Evolutionary conservation across 2,329 filamentous ascomycete species (phyloP), one percentile per base, ranked within the genome.

Genomic region (Cryphonectria carpinicola): DNA sequence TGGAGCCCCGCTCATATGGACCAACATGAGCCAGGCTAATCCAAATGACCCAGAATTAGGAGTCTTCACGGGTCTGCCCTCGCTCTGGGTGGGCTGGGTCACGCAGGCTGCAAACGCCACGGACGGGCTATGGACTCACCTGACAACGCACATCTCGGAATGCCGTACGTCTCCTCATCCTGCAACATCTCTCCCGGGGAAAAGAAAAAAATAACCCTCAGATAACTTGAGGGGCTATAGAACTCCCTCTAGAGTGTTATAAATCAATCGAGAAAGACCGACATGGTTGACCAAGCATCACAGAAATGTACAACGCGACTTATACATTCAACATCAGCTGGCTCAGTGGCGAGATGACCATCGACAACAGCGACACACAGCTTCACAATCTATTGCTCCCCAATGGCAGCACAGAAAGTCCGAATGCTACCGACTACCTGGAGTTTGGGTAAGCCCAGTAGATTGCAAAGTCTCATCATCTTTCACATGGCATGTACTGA

Each of bases 21-120:
- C 72, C 39, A 72, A 66, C 46, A 72, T 67, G 65, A 61, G n/a
- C 41, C 37, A 60, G 4, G 28, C 68, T 1, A 35, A 60, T n/a
- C 65, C 65, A 14, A 68, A 71, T 2, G 49, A 60, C n/a, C 65
- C 54, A 5, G 70, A 72, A n/a, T 52, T 65, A 6, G 72, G 72
- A 25, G 64, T 72, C 22, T 73, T 70, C 28, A 62, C 49, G 6
- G 65, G 63, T 22, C 41, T 72, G 14, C 72, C 72, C 11, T 72
- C 70, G 32, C 61, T 73, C 17, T 73, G 72, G 72, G 25, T 72
- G 13, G 72, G 70, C 19, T 73, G 70, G 70, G 68, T 62, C 7
- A 72, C 70, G 7, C 66, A 52, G 37, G 65, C 62, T 22, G 10
- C 32, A n/a, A 66, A 68, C 35, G 65, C 68, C n/a, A 41, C 54